phyloP scores from a whole-genome alignment of 495 filamentous ascomycete genomes.

The Glonium stellatum region DNA sequence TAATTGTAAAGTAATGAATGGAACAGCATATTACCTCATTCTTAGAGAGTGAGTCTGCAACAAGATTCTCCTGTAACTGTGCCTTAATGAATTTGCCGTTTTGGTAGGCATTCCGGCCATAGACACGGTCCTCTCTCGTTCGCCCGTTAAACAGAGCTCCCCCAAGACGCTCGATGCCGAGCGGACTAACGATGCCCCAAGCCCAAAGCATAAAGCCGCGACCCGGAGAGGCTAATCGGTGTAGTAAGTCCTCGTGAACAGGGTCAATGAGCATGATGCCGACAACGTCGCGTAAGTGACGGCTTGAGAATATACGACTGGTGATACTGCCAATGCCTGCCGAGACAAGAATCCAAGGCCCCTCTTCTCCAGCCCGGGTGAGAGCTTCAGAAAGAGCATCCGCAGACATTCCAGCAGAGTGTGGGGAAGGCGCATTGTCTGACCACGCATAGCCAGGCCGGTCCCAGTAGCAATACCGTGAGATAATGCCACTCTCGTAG shows the following conservation, averaged over 20 bases:
- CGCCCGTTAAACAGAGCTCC: conserved; percentile 75
- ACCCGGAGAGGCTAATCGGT: conserved; percentile 53
- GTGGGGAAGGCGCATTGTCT: conserved; percentile 87
- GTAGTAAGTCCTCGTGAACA: conserved; percentile 76
- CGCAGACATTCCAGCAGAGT: conserved; percentile 82
- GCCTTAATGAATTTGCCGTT: conserved; percentile 75
- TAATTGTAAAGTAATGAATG: too few species aligned
- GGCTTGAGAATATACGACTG: conserved; percentile 78
- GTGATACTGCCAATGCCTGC: conserved; percentile 80
- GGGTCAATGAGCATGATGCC: conserved; percentile 83
- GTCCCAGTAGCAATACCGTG: conserved; percentile 91
- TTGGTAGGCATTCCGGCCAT: conserved; percentile 70
- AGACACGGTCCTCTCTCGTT: conserved; percentile 74
- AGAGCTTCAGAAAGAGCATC: conserved; percentile 82
- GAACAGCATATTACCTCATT: too few species aligned
- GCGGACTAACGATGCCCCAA: conserved; percentile 73
- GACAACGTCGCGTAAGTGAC: conserved; percentile 61
- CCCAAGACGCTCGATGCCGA: conserved; percentile 70
- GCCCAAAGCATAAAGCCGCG: conserved; percentile 82
- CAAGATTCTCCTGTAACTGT: conserved; percentile 86
- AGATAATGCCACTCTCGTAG: conserved; percentile 65
- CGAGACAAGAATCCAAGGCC: conserved; percentile 70
- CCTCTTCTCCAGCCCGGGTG: conserved; percentile 68
- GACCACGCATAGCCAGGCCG: conserved; percentile 85
- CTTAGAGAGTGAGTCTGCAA: conserved; percentile 71